Conservation (phyloP, 2,329 filamentous ascomycete genomes). For the Aspergillus nomiae region DNA sequence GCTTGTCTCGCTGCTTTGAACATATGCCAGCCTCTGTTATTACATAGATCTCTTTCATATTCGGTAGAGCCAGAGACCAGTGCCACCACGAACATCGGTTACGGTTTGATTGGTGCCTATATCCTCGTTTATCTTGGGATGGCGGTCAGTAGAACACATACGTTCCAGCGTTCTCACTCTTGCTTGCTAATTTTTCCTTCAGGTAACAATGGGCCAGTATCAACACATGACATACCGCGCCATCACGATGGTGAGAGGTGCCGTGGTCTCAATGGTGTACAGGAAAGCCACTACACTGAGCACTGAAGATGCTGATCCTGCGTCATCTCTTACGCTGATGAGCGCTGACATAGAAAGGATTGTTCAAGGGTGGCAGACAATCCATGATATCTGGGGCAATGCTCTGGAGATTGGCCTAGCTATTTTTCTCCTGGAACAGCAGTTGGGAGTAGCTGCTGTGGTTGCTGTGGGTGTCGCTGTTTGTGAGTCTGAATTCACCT, state of each 20-base stretch:
- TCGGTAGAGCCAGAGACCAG: conserved; percentile 30
- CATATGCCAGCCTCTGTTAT: conserved; percentile 41
- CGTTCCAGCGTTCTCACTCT: background rate
- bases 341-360: conserved; percentile 51
- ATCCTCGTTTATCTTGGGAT: conserved; percentile 46
- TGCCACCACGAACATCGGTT: conserved; percentile 38
- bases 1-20: conserved; percentile 39
- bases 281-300: conserved; percentile 41
- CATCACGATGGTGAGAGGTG: conserved; percentile 47
- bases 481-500: conserved; percentile 29
- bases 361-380: conserved; percentile 40
- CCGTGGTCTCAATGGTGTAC: conserved; percentile 54
- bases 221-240: conserved; percentile 46
- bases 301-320: conserved; percentile 37
- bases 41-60: conserved; percentile 40
- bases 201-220: conserved; percentile 44
- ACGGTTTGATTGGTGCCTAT: conserved; percentile 48
- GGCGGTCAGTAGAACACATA: conserved; percentile 34
- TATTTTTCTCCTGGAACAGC: conserved; percentile 44
- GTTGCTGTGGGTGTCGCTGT: conserved; percentile 48
- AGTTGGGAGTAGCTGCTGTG: conserved; percentile 48
- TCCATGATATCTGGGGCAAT: conserved; percentile 51
- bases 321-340: conserved; percentile 48
- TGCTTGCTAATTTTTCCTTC: conserved; percentile 1
- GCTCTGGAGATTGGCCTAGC: conserved; percentile 49